Conservation (phyloP, 345 rosid genomes). For the Salix exigua region DNA sequence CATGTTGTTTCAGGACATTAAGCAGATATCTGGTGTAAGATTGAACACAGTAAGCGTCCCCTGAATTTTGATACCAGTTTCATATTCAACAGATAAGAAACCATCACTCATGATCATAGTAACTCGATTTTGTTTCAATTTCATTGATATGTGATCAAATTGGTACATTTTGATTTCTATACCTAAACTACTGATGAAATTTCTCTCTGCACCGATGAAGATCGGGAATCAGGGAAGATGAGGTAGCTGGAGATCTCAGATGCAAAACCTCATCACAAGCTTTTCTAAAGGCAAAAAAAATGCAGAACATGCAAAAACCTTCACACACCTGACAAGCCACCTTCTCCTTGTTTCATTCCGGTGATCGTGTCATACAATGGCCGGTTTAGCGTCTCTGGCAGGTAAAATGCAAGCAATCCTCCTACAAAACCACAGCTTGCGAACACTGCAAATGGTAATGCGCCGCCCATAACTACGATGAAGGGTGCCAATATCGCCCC, state of each 20-base stretch:
- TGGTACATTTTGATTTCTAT: too few species aligned
- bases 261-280: not conserved
- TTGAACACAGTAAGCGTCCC: too few species aligned
- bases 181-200: too few species aligned
- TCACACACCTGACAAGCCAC: conserved; percentile 5
- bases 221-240: too few species aligned
- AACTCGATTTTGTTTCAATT: not conserved
- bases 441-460: conserved; percentile 64
- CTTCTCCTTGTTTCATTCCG: conserved; percentile 67
- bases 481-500: conserved; percentile 88
- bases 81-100: too few species aligned
- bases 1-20: too few species aligned
- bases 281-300: not conserved
- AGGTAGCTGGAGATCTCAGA: too few species aligned
- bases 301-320: not conserved
- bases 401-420: conserved; percentile 66
- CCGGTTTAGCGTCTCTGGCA: conserved; percentile 81
- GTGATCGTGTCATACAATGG: conserved; percentile 82
- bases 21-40: too few species aligned
- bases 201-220: too few species aligned
- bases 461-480: conserved; percentile 75
- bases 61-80: too few species aligned
- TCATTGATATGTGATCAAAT: not conserved
- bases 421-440: conserved; percentile 59
- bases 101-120: too few species aligned